These are phyloP conservation scores for Pseudogymnoascus destructans DNA, from an alignment of 2,329 filamentous ascomycete species.

Conservation along the genomic window DNA sequence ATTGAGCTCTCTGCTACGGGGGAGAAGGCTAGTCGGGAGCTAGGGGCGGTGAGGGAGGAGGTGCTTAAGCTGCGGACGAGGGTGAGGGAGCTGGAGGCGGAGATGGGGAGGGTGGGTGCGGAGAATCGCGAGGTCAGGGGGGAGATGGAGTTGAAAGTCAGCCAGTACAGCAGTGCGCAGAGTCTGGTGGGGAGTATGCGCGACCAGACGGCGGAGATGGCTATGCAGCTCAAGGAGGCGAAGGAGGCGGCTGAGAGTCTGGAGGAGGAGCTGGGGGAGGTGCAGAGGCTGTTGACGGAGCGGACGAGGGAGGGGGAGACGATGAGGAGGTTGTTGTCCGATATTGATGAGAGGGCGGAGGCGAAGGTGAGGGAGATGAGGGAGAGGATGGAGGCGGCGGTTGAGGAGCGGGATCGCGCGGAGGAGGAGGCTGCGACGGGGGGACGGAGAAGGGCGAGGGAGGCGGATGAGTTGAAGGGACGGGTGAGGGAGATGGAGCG, in stretches of 20 bases:
- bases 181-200: constrained; percentile 83
- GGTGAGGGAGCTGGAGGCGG: constrained; percentile 57
- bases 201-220: constrained; percentile 78
- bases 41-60: constrained; percentile 61
- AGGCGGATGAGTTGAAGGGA: constrained; percentile 73
- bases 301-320: constrained; percentile 86
- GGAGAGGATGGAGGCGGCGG: constrained; percentile 70
- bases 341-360: constrained; percentile 75
- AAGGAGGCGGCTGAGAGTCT: constrained; percentile 69
- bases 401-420: constrained; percentile 86
- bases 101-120: constrained; percentile 52
- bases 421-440: constrained; percentile 80
- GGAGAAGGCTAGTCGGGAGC: constrained; percentile 58
- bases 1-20: constrained; percentile 60
- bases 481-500: constrained; percentile 73
- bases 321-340: constrained; percentile 77
- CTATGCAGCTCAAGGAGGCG: constrained; percentile 82
- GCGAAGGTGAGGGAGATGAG: constrained; percentile 77
- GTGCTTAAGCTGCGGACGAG: constrained; percentile 49
- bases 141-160: constrained; percentile 70
- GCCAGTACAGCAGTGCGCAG: constrained; percentile 76
- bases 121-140: constrained; percentile 59
- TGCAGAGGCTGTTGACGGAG: constrained; percentile 74
- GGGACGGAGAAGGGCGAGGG: constrained; percentile 62
- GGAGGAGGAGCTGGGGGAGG: constrained; percentile 84